These are phyloP conservation scores for Neonectria coccinea DNA, from an alignment of 2,329 filamentous ascomycete species.

Conservation along the genomic window DNA sequence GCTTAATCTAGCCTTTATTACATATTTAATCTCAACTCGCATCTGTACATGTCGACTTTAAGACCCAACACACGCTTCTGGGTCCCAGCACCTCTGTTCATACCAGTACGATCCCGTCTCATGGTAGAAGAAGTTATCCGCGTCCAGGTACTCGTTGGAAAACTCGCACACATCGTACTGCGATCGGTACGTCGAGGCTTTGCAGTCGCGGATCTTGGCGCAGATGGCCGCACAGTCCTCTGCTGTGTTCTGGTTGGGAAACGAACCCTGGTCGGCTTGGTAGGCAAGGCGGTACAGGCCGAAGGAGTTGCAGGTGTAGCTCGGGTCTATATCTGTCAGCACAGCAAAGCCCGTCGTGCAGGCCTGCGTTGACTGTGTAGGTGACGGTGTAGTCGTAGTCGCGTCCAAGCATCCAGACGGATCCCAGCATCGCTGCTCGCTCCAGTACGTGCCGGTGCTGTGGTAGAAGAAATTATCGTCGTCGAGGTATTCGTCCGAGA, in stretches of 20 bases:
- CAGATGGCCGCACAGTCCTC: background rate
- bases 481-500: background rate
- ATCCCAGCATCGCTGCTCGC: slow-evolving; percentile 6
- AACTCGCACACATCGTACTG: slow-evolving; percentile 3
- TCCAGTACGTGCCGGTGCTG: background rate
- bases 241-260: background rate
- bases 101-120: slow-evolving; percentile 2
- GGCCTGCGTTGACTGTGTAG: background rate
- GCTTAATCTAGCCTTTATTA: too few relatives aligned
- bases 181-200: slow-evolving; percentile 4
- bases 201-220: background rate
- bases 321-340: background rate
- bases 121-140: background rate
- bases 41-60: too few relatives aligned
- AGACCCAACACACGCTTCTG: background rate
- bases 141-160: background rate
- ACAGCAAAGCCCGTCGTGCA: background rate
- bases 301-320: background rate
- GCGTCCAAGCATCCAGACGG: background rate
- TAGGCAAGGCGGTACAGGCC: background rate
- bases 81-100: slow-evolving; percentile 1
- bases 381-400: too few relatives aligned
- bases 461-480: background rate
- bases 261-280: background rate
- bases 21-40: too few relatives aligned